phyloP scores from a whole-genome alignment of 1,284 basidiomycete genomes.

The Papiliotrema laurentii region DNA sequence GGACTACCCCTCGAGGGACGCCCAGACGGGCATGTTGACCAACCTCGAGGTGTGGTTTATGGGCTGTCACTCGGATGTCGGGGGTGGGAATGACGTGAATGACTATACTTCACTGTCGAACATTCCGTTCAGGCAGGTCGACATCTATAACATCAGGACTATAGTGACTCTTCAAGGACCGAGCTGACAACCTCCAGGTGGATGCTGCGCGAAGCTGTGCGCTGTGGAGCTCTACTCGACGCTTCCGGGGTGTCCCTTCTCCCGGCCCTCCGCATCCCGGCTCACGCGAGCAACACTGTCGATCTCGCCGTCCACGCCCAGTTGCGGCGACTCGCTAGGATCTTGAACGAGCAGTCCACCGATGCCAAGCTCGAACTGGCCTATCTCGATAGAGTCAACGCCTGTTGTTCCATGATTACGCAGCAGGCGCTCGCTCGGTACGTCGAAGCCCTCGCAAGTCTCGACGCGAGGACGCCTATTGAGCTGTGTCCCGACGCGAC shows the following conservation, averaged over 20 bases:
- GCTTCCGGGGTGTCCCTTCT: constrained; percentile 9
- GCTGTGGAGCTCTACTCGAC: constrained; percentile 19
- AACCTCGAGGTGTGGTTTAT: constrained; percentile 30
- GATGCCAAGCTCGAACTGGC: neutral
- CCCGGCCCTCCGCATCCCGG: constrained; percentile 5
- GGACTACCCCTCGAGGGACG: neutral
- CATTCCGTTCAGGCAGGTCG: constrained; percentile 33
- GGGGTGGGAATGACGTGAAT: constrained; percentile 22
- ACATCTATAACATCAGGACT: too few relatives aligned
- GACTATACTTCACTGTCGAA: constrained; percentile 20
- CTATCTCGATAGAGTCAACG: neutral
- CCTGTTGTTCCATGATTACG: neutral
- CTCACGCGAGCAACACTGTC: neutral
- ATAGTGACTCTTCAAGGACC: too few relatives aligned
- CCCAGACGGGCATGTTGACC: constrained; percentile 1
- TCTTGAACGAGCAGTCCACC: neutral
- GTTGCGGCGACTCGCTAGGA: neutral
- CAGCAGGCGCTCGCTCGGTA: neutral
- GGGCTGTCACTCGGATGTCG: constrained; percentile 28
- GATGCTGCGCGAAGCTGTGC: constrained; percentile 38
- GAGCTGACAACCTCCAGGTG: too few relatives aligned
- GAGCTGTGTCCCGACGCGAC: constrained; percentile 6
- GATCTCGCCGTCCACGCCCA: neutral
- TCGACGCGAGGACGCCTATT: neutral
- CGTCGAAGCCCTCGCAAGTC: neutral